Evolutionary conservation across 768 basidiomycete species (phyloP), one percentile per base, ranked within the genome.

Genomic region (Psilocybe azurescens): DNA sequence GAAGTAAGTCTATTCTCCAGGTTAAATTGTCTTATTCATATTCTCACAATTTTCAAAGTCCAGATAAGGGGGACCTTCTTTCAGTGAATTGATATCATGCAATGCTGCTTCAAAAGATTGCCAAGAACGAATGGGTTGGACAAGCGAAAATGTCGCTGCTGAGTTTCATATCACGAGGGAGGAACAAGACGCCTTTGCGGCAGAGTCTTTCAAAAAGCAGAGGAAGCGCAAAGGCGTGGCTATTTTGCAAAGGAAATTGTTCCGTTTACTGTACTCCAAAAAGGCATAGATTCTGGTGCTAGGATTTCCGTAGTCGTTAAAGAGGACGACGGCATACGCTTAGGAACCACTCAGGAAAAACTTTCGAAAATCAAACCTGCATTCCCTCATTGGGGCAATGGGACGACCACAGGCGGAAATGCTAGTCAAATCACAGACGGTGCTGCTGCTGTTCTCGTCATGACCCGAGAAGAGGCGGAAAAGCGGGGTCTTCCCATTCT

Each of bases 361-460:
- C 78, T 95, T 39, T 69, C 75, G 47, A 91, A 88, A 74, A 86
- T 94, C 63, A 82, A 83, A 47, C 64, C 89, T 4, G 93, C 93
- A 1, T 95, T 95, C 73, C 92, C 91, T 50, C 90, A 94, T 65
- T 94, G 91, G 91, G 89, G 86, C 1, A 85, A 84, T 2, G 75
- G 79, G 0, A 83, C 83, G 14, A 93, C 91, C 36, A 94, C 93
- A 2, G 93, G 92, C 18, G 92, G 93, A 6, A 95, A 95, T 70
- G 93, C 93, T 10, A 90, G 89, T 67, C 93, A 94, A 71, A 82
- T 93, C 47, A 91, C 92, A 5, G 93, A 95, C 67, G 93, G 93
- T 18, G 90, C 89, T 16, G 93, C 94, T 1, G 89, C 91, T 3
- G 85, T 93, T 1, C 67, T 96, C 56, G 70, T 96, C 63, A 95